Evolutionary conservation across 2,329 filamentous ascomycete species (phyloP), one percentile per base, ranked within the genome.

Genomic region (Blastomyces percursus): DNA sequence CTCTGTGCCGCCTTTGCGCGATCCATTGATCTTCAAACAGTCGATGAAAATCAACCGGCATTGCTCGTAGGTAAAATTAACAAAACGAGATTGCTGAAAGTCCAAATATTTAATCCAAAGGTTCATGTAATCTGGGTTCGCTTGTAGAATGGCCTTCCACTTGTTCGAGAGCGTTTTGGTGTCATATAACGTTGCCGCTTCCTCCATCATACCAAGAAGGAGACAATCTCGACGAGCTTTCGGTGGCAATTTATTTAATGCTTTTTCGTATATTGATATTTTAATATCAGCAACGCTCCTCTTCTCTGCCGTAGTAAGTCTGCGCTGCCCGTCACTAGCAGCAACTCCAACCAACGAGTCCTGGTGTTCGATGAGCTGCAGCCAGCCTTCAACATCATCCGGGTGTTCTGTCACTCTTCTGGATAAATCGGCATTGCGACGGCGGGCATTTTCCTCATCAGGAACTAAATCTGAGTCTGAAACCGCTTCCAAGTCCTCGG

Each of bases 341-440:
- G 69, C 51, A 71, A 79, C 69, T 76, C 77, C 77, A 51, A 93
- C 76, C 62, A 95, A 78, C 1, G 75, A 73, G 65, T 91, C 85
- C 75, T 97, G 93, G 64, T 96, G 86, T 8, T 85, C 77, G 55
- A 93, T 87, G n/a, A 96, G 79, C 46, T 84, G 80, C 19, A 95
- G 74, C 93, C 93, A 97, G 21, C 85, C 80, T 51, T 85, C 77
- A 24, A 89, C 79, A 69, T 95, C 83, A 6, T 80, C 73, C 0
- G 91, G 90, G 27, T 84, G 73, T 1, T 87, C 79, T 62, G 87
- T 85, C 42, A 91, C 85, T 38, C 73, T 80, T 14, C 81, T 83
- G 2, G 82, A 84, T 8, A 96, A 78, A 60, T 86, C 78, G 0
- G 87, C 70, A 64, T 78, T 74, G 24, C 66, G 71, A 40, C 70